A percentile compares a stretch with the other conserved stretches of the same genome.
phyloP scores from a whole-genome alignment of 106 monocot genomes.

The Allium fistulosum region DNA sequence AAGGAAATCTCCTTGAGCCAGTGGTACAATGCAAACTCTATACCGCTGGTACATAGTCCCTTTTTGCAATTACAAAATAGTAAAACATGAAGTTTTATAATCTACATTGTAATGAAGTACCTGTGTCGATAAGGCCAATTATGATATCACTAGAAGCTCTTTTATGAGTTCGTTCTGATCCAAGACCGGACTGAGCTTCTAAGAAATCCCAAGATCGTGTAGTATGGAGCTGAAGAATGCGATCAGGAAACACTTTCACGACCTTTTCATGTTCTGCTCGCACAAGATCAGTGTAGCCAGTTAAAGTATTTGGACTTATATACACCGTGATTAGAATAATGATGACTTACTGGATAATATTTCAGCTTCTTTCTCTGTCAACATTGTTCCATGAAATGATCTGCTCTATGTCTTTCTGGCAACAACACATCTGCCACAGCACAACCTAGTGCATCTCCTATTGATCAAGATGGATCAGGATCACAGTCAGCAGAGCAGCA shows the following conservation, averaged over 20 bases:
- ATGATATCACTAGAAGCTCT: conserved; percentile 55
- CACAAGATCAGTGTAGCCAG: background rate
- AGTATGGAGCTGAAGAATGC: conserved; percentile 76
- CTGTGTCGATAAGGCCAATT: conserved; percentile 88
- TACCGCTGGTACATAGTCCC: no score
- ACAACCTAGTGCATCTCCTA: no score
- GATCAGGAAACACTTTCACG: conserved; percentile 71
- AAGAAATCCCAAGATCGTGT: conserved; percentile 94
- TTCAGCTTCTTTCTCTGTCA: conserved; percentile 68
- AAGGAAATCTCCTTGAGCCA: no score
- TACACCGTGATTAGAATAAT: background rate
- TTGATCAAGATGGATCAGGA: no score
- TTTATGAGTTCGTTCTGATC: conserved; percentile 20
- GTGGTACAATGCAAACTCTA: no score
- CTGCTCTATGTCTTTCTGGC: no score
- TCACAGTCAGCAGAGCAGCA: no score
- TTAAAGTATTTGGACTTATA: background rate
- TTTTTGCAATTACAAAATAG: no score
- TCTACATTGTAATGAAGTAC: conserved; percentile 8
- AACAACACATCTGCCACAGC: no score
- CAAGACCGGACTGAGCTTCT: conserved; percentile 52
- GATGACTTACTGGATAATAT: conserved; percentile 46
- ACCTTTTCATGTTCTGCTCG: conserved; percentile 52
- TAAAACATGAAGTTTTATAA: no score
- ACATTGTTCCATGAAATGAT: no score